These are phyloP conservation scores for Coemansia sp. DNA, from an alignment of 192 early-diverging fungal genomes.

Conservation along the genomic window DNA sequence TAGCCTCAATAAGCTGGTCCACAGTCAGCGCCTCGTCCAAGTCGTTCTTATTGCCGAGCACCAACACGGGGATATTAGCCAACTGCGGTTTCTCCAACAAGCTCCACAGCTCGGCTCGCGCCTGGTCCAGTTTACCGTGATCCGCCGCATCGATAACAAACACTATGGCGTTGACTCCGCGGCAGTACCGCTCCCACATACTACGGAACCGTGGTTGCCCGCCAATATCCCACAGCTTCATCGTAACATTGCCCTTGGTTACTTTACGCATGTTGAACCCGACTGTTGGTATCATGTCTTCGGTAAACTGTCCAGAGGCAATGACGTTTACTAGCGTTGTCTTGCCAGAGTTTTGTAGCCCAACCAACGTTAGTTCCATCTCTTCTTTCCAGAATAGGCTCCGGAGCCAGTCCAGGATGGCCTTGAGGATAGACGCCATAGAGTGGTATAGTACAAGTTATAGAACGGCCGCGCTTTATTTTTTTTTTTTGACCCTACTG, in stretches of 20 bases:
- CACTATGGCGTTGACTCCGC: slow-evolving; percentile 98
- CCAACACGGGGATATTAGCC: slow-evolving; percentile 92
- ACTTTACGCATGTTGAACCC: slow-evolving; percentile 99
- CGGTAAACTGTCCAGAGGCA: slow-evolving; percentile 79
- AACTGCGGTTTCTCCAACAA: slow-evolving; percentile 93
- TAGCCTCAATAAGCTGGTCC: slow-evolving; percentile 85
- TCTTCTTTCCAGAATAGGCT: slow-evolving; percentile 85
- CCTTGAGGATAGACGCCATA: slow-evolving; percentile 55
- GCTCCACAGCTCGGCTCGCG: slow-evolving; percentile 86
- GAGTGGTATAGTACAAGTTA: slow-evolving; percentile 15
- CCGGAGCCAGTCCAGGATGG: slow-evolving; percentile 67
- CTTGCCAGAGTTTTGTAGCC: slow-evolving; percentile 86
- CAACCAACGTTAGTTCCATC: slow-evolving; percentile 88
- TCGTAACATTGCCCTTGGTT: slow-evolving; percentile 89
- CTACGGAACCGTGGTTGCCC: slow-evolving; percentile 96
- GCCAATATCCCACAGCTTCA: slow-evolving; percentile 99
- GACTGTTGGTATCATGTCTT: slow-evolving; percentile 96
- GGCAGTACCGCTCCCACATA: slow-evolving; percentile 92
- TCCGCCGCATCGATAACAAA: slow-evolving; percentile 98
- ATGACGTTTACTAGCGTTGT: slow-evolving; percentile 86
- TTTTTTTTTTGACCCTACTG: background rate
- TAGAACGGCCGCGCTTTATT: background rate
- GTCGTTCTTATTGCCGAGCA: slow-evolving; percentile 99
- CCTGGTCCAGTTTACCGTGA: slow-evolving; percentile 88
- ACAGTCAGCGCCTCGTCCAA: slow-evolving; percentile 83